Evolutionary conservation across 1,284 basidiomycete genomes (phyloP).

Genomic region (Microbotryum lychnidis-dioicae): DNA sequence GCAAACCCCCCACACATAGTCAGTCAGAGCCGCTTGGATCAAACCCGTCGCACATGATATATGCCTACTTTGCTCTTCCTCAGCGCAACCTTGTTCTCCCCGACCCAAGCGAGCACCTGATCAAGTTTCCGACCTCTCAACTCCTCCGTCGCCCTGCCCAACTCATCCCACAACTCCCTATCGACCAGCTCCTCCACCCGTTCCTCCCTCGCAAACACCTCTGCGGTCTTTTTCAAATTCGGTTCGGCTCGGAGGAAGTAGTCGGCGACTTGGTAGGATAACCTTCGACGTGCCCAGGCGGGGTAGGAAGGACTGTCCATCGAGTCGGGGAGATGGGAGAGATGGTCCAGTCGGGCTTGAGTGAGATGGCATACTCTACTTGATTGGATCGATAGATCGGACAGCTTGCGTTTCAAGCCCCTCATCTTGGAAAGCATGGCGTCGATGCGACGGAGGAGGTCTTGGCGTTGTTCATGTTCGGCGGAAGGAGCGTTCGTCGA

Average conservation of each 20-base stretch:
- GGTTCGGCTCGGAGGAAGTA: conserved; percentile 70
- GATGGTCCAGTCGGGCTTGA: conserved; percentile 52
- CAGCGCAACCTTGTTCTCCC: conserved; percentile 85
- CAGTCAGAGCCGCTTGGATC: too few relatives aligned
- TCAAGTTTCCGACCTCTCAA: conserved; percentile 64
- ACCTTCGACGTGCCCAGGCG: conserved; percentile 65
- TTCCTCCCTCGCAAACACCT: conserved; percentile 58
- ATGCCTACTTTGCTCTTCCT: conserved; percentile 72
- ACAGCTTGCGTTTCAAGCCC: conserved; percentile 71
- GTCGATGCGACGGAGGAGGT: conserved; percentile 58
- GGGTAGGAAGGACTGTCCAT: conserved; percentile 54
- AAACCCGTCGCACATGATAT: not conserved
- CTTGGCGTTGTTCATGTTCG: conserved; percentile 43
- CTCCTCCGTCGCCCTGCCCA: conserved; percentile 81
- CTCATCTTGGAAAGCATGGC: conserved; percentile 65
- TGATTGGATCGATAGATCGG: conserved; percentile 14
- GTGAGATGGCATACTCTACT: conserved; percentile 6
- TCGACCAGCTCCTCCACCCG: conserved; percentile 73
- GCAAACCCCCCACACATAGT: too few relatives aligned
- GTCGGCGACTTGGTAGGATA: conserved; percentile 87
- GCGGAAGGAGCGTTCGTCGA: conserved; percentile 43
- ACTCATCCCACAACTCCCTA: conserved; percentile 51
- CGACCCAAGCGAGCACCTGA: conserved; percentile 89
- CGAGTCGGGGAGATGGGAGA: conserved; percentile 54
- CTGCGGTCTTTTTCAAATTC: conserved; percentile 52